phyloP scores from a whole-genome alignment of 371 early-diverging fungal genomes.

The Lichtheimia hyalospora region DNA sequence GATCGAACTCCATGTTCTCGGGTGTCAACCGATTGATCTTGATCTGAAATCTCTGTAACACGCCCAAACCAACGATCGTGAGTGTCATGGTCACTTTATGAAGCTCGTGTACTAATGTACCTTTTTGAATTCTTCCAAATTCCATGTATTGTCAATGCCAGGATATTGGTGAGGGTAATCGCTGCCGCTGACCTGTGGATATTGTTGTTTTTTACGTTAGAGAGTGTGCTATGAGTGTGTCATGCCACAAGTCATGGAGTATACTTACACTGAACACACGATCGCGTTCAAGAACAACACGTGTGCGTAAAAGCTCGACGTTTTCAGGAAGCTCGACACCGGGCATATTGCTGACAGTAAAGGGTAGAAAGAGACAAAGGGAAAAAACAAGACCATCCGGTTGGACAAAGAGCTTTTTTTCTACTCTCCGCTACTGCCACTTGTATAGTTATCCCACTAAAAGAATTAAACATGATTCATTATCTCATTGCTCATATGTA shows the following conservation, averaged over 20 bases:
- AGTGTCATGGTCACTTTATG: background rate
- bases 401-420: background rate
- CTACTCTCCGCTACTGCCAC: too few species aligned
- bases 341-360: constrained; percentile 16
- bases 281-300: constrained; percentile 60
- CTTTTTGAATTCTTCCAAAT: constrained; percentile 65
- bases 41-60: constrained; percentile 61
- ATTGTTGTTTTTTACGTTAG: background rate
- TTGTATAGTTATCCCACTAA: too few species aligned
- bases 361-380: constrained; percentile 8
- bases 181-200: constrained; percentile 57
- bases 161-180: constrained; percentile 69
- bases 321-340: constrained; percentile 27
- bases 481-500: too few species aligned
- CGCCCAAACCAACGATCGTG: background rate
- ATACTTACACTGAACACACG: constrained; percentile 57
- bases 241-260: background rate
- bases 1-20: constrained; percentile 90
- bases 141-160: constrained; percentile 53
- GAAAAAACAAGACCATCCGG: too few species aligned
- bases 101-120: constrained; percentile 24
- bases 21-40: constrained; percentile 68
- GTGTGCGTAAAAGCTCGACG: constrained; percentile 49
- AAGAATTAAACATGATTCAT: too few species aligned
- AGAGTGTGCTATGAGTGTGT: too few species aligned